Evolutionary conservation across 441 rosid genomes (phyloP).

Genomic region (Populus trichocarpa): DNA sequence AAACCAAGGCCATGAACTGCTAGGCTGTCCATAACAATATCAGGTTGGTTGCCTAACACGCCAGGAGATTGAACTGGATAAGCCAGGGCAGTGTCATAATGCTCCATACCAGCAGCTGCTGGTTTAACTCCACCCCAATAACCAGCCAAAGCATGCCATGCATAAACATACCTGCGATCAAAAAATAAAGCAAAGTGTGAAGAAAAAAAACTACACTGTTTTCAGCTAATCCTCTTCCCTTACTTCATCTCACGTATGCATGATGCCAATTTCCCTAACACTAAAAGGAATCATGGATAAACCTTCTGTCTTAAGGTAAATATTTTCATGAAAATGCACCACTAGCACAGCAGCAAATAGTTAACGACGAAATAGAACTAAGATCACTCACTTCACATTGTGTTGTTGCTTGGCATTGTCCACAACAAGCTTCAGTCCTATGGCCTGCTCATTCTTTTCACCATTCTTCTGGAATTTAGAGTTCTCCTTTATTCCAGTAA

Average conservation of each 20-base stretch:
- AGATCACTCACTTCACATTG: slow-evolving; percentile 66
- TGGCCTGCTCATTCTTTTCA: slow-evolving; percentile 36
- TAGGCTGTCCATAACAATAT: slow-evolving; percentile 84
- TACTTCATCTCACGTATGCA: neutral
- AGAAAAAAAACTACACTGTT: neutral
- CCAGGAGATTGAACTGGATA: slow-evolving; percentile 89
- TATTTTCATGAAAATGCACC: neutral
- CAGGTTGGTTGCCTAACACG: slow-evolving; percentile 81
- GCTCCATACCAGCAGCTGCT: slow-evolving; percentile 86
- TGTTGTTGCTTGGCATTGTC: slow-evolving; percentile 69
- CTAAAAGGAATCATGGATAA: neutral
- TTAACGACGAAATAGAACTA: neutral
- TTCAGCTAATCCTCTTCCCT: neutral
- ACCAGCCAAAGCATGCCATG: slow-evolving; percentile 94
- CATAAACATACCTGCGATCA: slow-evolving; percentile 61
- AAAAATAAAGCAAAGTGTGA: neutral
- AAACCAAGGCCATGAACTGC: slow-evolving; percentile 82
- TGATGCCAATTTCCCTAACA: neutral
- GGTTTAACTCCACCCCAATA: slow-evolving; percentile 98
- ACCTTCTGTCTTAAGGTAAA: neutral
- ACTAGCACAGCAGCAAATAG: neutral
- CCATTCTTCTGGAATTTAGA: slow-evolving; percentile 62
- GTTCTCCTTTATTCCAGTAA: slow-evolving; percentile 87
- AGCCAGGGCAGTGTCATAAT: slow-evolving; percentile 78
- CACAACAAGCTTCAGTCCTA: slow-evolving; percentile 68